Evolutionary conservation across 768 basidiomycete species (phyloP), one percentile per base, ranked within the genome.

Genomic region (Clitopilus passeckerianus): DNA sequence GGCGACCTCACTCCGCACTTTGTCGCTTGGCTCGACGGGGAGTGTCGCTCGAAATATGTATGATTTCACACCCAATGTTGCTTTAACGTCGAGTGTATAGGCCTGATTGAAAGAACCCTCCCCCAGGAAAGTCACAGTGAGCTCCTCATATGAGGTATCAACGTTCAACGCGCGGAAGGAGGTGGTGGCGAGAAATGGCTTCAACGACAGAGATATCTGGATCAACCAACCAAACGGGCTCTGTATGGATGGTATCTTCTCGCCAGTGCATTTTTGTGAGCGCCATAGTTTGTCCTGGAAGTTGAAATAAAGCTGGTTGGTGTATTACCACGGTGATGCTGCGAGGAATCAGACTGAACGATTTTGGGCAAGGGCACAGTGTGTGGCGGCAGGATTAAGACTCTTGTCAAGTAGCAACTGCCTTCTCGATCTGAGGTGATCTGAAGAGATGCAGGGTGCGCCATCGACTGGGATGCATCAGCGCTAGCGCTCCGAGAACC

Each of bases 1-100:
- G 12, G 64, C 63, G 24, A 61, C 63, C 34, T 65, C 64, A 12
- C 46, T 23, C 5, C 2, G 18, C 2, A 12, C 10, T 23, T 50
- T 50, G 46, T 20, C 16, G 46, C 2, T 20, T 18, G 46, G 46
- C 46, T 50, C 46, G 5, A 50, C 7, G 46, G 46, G 46, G 2
- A 23, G 18, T 16, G n/a, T 50, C 3, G 46, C 46, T 12, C 46
- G 46, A 12, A 50, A 50, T 50, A 50, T 50, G 46, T 50, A 50
- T 10, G 18, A 20, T 18, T 20, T 18, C 3, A 23, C 5, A n/a
- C 46, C 12, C 4, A 5, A 18, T 1, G 18, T 2, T 20, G 16
- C 5, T 18, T 18, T 2, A 20, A 50, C n/a, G 46, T 2, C 3
- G 46, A 50, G 4, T 2, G 46, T 50, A 12, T 20, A 50, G 18